phyloP scores from a whole-genome alignment of 805 yeast species.

The Saturnispora kantuleensis region DNA sequence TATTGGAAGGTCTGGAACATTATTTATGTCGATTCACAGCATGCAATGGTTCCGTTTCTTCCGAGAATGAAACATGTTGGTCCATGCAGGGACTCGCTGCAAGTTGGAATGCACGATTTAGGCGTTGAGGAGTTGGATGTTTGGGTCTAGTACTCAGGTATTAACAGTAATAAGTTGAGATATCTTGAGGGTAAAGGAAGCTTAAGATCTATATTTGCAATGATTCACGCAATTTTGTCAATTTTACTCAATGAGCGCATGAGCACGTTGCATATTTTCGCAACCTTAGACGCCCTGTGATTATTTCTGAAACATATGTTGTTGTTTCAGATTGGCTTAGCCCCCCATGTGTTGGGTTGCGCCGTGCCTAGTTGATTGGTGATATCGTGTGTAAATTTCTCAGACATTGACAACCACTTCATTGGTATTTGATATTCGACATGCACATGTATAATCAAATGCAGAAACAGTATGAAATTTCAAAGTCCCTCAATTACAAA shows the following conservation, averaged over 20 bases:
- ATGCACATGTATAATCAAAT: constrained; percentile 10
- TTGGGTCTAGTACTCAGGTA: constrained; percentile 16
- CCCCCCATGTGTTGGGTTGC: no score
- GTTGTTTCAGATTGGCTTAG: no score
- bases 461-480: constrained; percentile 20
- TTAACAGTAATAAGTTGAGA: not conserved
- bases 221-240: no score
- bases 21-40: constrained; percentile 64
- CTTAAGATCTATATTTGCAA: no score
- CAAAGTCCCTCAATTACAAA: constrained; percentile 15
- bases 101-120: constrained; percentile 15
- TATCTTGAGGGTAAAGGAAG: not conserved
- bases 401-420: no score
- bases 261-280: not conserved
- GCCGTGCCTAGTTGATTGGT: no score
- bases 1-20: constrained; percentile 80
- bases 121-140: constrained; percentile 25
- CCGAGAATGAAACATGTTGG: constrained; percentile 43
- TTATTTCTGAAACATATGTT: no score
- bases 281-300: no score
- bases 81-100: constrained; percentile 5
- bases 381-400: no score
- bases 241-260: not conserved
- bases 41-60: constrained; percentile 73
- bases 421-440: no score